Percentiles rank a stretch among this genome's conserved stretches.
These are phyloP conservation scores for Periconia sp. DNA, from an alignment of 2,329 filamentous ascomycete genomes.

Conservation along the genomic window DNA sequence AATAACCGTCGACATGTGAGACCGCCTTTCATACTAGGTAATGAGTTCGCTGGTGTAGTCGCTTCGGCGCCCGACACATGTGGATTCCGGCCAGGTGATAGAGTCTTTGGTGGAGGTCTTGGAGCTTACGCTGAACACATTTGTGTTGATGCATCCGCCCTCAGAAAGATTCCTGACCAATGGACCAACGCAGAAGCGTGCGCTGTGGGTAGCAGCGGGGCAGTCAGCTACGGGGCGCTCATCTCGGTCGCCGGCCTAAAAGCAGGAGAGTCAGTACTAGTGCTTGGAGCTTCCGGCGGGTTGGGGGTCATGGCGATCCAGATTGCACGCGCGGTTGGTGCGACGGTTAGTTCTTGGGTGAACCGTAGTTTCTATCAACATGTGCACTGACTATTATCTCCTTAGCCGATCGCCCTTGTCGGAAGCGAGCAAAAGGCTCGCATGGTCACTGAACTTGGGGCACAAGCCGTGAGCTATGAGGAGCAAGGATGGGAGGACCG, in stretches of 20 bases:
- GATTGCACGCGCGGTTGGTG: conserved; percentile 60
- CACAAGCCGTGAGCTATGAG: conserved; percentile 52
- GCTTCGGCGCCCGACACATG: conserved; percentile 43
- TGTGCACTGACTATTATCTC: too few species aligned
- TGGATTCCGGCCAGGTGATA: conserved; percentile 53
- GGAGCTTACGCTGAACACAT: conserved; percentile 63
- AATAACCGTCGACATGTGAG: conserved; percentile 18
- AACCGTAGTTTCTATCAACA: too few species aligned
- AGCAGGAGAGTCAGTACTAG: conserved; percentile 58
- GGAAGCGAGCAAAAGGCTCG: conserved; percentile 55
- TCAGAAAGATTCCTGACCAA: conserved; percentile 54
- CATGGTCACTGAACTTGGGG: conserved; percentile 50
- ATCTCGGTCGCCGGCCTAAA: conserved; percentile 50
- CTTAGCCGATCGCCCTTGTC: conserved; percentile 61
- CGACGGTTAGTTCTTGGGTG: too few species aligned
- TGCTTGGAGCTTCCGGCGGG: conserved; percentile 63
- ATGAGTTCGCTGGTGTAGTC: conserved; percentile 66
- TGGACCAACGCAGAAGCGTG: conserved; percentile 59
- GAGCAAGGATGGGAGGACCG: conserved; percentile 57
- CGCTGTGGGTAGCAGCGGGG: conserved; percentile 60
- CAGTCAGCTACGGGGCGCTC: conserved; percentile 61
- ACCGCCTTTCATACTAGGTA: conserved; percentile 65
- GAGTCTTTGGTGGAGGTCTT: conserved; percentile 60
- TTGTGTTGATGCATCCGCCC: conserved; percentile 43
- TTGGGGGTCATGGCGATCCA: conserved; percentile 63